Evolutionary conservation across 306 rosid genomes (phyloP).

Genomic region (Corylus avellana): DNA sequence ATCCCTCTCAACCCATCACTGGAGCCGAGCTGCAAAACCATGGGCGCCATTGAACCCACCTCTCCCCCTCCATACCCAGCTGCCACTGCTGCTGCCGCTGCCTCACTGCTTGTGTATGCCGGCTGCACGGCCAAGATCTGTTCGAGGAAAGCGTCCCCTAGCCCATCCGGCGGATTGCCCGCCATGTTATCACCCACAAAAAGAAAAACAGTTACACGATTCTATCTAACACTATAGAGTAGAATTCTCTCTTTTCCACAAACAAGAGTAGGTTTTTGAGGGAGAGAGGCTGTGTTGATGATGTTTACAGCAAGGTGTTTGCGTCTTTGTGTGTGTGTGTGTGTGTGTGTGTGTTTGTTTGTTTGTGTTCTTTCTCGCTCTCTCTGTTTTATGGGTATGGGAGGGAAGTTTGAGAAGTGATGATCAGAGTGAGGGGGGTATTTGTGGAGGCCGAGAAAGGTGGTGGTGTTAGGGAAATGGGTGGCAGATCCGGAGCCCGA

Average conservation of each 20-base stretch:
- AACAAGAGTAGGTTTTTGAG: background rate
- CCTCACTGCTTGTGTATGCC: slow-evolving; percentile 28
- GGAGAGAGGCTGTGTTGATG: background rate
- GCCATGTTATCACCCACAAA: slow-evolving; percentile 47
- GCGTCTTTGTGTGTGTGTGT: background rate
- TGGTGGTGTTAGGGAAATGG: slow-evolving; percentile 43
- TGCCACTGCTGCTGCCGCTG: slow-evolving; percentile 14
- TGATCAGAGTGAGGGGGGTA: slow-evolving; percentile 9
- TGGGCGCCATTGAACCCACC: slow-evolving; percentile 46
- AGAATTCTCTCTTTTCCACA: background rate
- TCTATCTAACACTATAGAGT: background rate
- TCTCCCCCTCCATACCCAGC: slow-evolving; percentile 43
- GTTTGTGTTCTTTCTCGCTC: background rate
- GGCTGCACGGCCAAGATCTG: slow-evolving; percentile 79
- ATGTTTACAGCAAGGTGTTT: background rate
- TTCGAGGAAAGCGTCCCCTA: slow-evolving; percentile 87
- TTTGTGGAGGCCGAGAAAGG: slow-evolving; percentile 26
- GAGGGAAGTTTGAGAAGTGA: slow-evolving; percentile 15
- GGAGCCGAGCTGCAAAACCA: slow-evolving; percentile 65
- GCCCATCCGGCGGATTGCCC: slow-evolving; percentile 68
- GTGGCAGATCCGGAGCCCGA: slow-evolving; percentile 53
- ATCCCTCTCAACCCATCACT: slow-evolving; percentile 38
- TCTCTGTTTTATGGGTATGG: background rate
- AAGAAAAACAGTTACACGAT: background rate
- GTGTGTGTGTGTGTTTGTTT: background rate